Evolutionary conservation across 495 filamentous ascomycete genomes (phyloP), one percentile per base, ranked within the genome.

Genomic region (Astrothelium macrocarpum): DNA sequence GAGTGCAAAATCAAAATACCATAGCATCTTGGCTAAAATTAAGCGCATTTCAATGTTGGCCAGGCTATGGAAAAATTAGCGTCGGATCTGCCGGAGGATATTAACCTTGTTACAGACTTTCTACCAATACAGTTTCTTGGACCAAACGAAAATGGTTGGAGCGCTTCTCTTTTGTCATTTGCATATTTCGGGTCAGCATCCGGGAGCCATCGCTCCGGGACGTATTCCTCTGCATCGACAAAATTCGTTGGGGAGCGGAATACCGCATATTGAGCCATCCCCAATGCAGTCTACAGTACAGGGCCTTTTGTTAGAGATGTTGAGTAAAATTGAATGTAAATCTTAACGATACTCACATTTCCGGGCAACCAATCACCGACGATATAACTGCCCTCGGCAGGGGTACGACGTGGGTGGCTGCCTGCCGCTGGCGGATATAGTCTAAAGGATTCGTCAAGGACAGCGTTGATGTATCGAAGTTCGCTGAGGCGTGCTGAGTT

Each of bases 31-130:
- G 2, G 82, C 76, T 5, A 81, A 64, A 25, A 81, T 77, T 1
- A 85, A 63, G 1, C 79, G 73, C 73, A 82, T 79, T 66, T 85
- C 82, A 0, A 74, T 76, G 65, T 78, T 80, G 0, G 80, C 82
- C 29, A 86, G 74, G 63, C 67, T 71, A 25, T 56, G 23, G 7
- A 28, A 29, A 16, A 29, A 29, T 56, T 16, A 56, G 49, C 49
- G 29, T 28, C 0, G 18, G 16, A 28, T 20, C 11, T n/a, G 20
- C 3, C 29, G 26, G 1, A 39, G 26, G 45, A 23, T n/a, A 39
- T 42, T 63, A 20, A 28, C 49, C 18, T 59, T n/a, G 53, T 7
- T 28, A 61, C 70, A 59, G 61, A 72, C 67, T 71, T 70, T 59
- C 70, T 72, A 10, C 71, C 71, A 18, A 72, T 43, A 43, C 71